These are phyloP conservation scores for Lindgomyces ingoldianus DNA, from an alignment of 495 filamentous ascomycete genomes.

Conservation along the genomic window DNA sequence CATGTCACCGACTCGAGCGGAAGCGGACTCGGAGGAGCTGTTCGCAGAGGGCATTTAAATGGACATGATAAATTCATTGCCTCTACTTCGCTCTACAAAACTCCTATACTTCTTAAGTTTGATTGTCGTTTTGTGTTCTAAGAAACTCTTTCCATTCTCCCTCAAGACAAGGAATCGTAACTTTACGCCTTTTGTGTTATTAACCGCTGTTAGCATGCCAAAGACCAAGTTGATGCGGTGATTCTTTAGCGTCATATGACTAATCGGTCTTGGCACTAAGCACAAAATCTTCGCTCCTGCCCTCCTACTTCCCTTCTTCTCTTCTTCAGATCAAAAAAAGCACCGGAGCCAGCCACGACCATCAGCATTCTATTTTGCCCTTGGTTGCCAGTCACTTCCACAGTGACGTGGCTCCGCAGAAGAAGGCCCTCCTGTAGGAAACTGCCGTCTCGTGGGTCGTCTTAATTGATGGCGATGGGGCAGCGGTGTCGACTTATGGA, in stretches of 20 bases:
- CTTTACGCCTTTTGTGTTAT: too few relatives aligned
- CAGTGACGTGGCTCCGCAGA: constrained; percentile 40
- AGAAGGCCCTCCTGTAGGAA: constrained; percentile 38
- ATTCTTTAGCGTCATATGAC: not conserved
- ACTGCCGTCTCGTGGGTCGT: constrained; percentile 39
- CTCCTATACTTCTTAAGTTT: too few relatives aligned
- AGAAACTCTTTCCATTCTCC: too few relatives aligned
- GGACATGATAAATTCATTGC: too few relatives aligned
- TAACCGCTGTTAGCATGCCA: too few relatives aligned
- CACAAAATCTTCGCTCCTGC: constrained; percentile 26
- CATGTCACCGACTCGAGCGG: too few relatives aligned
- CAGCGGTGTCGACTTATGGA: constrained; percentile 37
- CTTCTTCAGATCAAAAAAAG: constrained; percentile 37
- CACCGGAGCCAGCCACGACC: constrained; percentile 43
- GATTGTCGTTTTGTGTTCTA: too few relatives aligned
- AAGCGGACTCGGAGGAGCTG: too few relatives aligned
- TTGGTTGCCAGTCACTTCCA: constrained; percentile 40
- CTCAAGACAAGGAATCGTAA: too few relatives aligned
- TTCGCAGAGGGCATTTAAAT: too few relatives aligned
- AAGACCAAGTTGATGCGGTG: too few relatives aligned
- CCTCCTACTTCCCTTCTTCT: constrained; percentile 23
- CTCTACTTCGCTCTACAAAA: too few relatives aligned
- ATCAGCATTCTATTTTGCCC: constrained; percentile 25
- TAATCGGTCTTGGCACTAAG: constrained; percentile 15
- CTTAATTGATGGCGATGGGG: constrained; percentile 42